Conservation (phyloP, 495 filamentous ascomycete genomes). For the Daldinia vernicosa region DNA sequence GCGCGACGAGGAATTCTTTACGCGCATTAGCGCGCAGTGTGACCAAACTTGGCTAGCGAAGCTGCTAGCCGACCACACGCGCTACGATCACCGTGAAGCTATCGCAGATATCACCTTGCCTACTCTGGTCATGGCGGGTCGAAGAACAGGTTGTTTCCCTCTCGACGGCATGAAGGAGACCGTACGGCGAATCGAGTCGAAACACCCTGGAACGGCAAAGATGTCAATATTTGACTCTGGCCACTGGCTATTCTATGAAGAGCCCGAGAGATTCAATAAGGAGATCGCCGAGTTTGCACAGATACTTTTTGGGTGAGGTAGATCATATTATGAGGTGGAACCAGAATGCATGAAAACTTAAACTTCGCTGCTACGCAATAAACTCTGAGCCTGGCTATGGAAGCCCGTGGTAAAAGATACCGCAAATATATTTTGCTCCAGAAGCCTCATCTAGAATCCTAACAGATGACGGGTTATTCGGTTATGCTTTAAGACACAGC, state of each 20-base stretch:
- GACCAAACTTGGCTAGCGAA: slow-evolving; percentile 53
- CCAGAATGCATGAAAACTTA: too few species aligned
- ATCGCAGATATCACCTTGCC: slow-evolving; percentile 46
- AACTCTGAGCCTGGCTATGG: too few species aligned
- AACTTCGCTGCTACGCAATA: too few species aligned
- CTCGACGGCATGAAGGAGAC: slow-evolving; percentile 53
- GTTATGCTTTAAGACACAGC: background rate
- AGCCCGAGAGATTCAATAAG: slow-evolving; percentile 52
- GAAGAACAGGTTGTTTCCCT: slow-evolving; percentile 56
- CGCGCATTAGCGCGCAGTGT: slow-evolving; percentile 47
- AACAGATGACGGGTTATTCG: too few species aligned
- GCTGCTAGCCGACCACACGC: slow-evolving; percentile 57
- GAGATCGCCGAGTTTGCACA: slow-evolving; percentile 50
- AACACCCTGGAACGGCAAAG: slow-evolving; percentile 34
- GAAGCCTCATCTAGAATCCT: too few species aligned
- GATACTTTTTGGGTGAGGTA: background rate
- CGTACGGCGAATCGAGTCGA: slow-evolving; percentile 43
- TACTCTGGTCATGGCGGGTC: slow-evolving; percentile 52
- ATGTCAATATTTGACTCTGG: slow-evolving; percentile 51
- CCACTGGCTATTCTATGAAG: slow-evolving; percentile 60
- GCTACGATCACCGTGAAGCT: slow-evolving; percentile 58
- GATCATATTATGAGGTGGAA: too few species aligned
- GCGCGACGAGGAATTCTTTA: slow-evolving; percentile 54
- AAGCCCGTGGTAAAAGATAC: too few species aligned
- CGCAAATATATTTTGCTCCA: too few species aligned